Percentiles rank a stretch among this genome's conserved stretches.
Conservation (phyloP, 345 rosid species). For the Rhizophora mangle region DNA sequence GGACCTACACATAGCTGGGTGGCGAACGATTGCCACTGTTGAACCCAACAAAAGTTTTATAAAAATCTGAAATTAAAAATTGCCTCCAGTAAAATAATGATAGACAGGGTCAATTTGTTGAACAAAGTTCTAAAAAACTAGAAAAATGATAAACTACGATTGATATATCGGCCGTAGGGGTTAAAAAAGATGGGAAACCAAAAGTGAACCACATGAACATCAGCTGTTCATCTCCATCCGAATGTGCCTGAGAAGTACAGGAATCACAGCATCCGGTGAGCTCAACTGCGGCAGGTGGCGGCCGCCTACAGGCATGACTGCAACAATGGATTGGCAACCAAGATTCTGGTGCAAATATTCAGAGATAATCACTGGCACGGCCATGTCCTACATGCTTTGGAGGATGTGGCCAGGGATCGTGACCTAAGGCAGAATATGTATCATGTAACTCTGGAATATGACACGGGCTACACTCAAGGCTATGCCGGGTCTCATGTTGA, state of each 20-base stretch:
- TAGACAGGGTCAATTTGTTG: no score
- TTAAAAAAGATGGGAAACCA: not conserved
- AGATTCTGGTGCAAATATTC: conserved; percentile 14
- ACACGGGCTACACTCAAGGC: not conserved
- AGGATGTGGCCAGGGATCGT: conserved; percentile 5
- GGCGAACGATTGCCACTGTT: no score
- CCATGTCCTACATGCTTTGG: conserved; percentile 1
- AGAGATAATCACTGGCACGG: not conserved
- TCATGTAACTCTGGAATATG: not conserved
- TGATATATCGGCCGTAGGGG: no score
- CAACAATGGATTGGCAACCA: conserved; percentile 8
- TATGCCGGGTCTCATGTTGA: conserved; percentile 17
- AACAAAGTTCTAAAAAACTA: no score
- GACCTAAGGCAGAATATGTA: conserved; percentile 7
- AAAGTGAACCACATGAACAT: not conserved
- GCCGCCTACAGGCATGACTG: not conserved
- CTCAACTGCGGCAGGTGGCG: conserved; percentile 21
- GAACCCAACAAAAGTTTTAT: no score
- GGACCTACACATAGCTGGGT: no score
- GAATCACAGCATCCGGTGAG: conserved; percentile 12
- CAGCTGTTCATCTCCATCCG: not conserved
- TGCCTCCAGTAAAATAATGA: no score
- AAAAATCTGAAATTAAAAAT: no score
- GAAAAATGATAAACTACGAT: not conserved
- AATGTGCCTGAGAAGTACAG: conserved; percentile 9